These are phyloP conservation scores for Mucor lusitanicus DNA, from an alignment of 371 early-diverging fungal species.

Conservation along the genomic window DNA sequence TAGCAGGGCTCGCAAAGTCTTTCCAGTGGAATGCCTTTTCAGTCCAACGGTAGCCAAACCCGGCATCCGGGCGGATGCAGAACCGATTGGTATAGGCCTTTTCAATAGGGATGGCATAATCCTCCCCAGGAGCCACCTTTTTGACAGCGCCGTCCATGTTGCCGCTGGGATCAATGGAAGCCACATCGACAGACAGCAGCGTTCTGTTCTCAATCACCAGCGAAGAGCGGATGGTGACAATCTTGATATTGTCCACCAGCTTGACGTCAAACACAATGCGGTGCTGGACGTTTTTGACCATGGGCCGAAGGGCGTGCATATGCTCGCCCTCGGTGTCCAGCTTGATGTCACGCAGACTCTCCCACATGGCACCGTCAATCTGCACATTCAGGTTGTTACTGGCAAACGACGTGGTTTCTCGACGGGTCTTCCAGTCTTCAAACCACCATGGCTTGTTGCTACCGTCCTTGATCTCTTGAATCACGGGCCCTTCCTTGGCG, in stretches of 20 bases:
- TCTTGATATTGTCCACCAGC: conserved; percentile 84
- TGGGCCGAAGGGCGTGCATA: conserved; percentile 78
- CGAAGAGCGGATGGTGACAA: conserved; percentile 90
- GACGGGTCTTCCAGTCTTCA: conserved; percentile 92
- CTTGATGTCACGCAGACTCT: conserved; percentile 82
- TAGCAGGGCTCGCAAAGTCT: conserved; percentile 46
- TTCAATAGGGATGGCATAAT: conserved; percentile 86
- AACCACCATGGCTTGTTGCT: conserved; percentile 90
- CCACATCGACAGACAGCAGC: conserved; percentile 76
- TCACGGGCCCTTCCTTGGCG: conserved; percentile 60
- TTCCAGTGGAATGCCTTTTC: conserved; percentile 68
- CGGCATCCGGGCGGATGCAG: conserved; percentile 81
- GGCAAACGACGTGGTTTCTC: conserved; percentile 58
- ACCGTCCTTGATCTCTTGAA: conserved; percentile 72
- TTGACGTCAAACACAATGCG: conserved; percentile 87
- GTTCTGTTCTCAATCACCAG: conserved; percentile 84
- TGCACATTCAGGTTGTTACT: conserved; percentile 82
- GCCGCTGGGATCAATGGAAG: conserved; percentile 68
- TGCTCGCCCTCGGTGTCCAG: conserved; percentile 89
- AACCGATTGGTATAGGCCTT: conserved; percentile 78
- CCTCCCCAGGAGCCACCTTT: conserved; percentile 77
- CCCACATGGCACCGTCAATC: conserved; percentile 87
- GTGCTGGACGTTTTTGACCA: conserved; percentile 77
- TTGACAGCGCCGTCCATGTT: conserved; percentile 51
- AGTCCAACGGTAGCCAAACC: conserved; percentile 84